These are phyloP conservation scores for Didymosphaeria variabile DNA, from an alignment of 2,329 filamentous ascomycete genomes.

Conservation along the genomic window DNA sequence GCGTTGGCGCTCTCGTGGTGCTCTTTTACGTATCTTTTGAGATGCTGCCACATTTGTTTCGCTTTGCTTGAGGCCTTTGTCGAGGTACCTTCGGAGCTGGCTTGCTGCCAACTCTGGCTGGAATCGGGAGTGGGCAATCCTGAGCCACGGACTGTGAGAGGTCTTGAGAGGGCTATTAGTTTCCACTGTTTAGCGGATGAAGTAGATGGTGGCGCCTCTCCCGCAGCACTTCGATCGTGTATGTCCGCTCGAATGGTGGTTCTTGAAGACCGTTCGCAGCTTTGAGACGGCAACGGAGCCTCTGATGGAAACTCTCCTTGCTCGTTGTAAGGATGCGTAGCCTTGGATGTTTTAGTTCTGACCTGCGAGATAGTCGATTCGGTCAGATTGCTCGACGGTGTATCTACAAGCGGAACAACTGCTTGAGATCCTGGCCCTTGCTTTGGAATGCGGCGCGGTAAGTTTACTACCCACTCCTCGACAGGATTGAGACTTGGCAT, in stretches of 20 bases:
- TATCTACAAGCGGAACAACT: neutral
- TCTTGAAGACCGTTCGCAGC: neutral
- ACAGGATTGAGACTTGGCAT: neutral
- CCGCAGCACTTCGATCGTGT: neutral
- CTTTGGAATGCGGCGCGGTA: neutral
- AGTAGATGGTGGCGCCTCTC: neutral
- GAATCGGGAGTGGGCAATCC: neutral
- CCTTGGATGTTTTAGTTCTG: neutral
- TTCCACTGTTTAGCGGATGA: neutral
- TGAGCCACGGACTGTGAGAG: neutral
- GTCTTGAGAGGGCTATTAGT: neutral
- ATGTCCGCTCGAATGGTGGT: neutral
- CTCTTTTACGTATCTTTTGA: neutral
- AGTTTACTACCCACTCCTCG: neutral
- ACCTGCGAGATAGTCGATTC: neutral
- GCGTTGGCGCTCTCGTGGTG: neutral
- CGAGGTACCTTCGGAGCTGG: neutral
- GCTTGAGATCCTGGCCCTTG: neutral
- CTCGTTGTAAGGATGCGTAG: neutral
- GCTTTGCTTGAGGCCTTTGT: neutral
- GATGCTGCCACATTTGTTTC: neutral
- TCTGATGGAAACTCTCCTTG: neutral
- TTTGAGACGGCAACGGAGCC: neutral
- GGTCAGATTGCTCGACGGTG: neutral
- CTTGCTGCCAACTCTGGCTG: neutral